These are phyloP conservation scores for Lavandula angustifolia DNA, from an alignment of 257 asterid species.

Conservation along the genomic window DNA sequence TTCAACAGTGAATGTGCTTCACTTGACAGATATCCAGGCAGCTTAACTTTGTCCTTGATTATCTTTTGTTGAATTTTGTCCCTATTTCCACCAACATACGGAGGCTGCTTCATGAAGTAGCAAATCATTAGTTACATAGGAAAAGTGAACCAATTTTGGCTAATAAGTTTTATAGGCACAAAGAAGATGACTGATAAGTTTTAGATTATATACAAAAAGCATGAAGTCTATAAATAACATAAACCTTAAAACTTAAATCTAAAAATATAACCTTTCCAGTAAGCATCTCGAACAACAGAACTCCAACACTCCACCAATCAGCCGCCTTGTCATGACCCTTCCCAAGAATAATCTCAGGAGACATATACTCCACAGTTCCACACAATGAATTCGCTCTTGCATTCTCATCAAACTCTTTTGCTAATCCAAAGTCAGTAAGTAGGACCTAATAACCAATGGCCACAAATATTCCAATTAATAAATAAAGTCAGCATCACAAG, in stretches of 20 bases:
- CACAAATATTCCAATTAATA: conserved; percentile 15
- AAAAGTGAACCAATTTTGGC: background rate
- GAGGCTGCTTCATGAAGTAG: conserved; percentile 43
- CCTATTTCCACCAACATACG: conserved; percentile 60
- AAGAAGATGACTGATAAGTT: background rate
- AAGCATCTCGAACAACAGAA: conserved; percentile 59
- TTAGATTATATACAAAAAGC: background rate
- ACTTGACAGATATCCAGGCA: conserved; percentile 42
- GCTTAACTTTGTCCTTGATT: conserved; percentile 55
- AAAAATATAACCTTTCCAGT: conserved; percentile 54
- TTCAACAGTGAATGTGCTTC: conserved; percentile 59
- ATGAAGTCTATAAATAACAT: background rate
- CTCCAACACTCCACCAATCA: conserved; percentile 76
- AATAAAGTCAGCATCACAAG: background rate
- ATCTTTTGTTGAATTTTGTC: conserved; percentile 59
- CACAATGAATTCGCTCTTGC: conserved; percentile 60
- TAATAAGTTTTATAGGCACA: background rate
- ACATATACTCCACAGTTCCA: conserved; percentile 73
- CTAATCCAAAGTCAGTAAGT: conserved; percentile 64
- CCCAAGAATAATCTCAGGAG: conserved; percentile 70
- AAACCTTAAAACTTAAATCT: conserved; percentile 1
- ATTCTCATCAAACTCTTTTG: conserved; percentile 56
- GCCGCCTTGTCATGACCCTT: conserved; percentile 76
- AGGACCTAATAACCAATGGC: conserved; percentile 28
- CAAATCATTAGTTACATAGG: background rate